phyloP scores from a whole-genome alignment of 306 rosid genomes.

The Mimosa pudica region DNA sequence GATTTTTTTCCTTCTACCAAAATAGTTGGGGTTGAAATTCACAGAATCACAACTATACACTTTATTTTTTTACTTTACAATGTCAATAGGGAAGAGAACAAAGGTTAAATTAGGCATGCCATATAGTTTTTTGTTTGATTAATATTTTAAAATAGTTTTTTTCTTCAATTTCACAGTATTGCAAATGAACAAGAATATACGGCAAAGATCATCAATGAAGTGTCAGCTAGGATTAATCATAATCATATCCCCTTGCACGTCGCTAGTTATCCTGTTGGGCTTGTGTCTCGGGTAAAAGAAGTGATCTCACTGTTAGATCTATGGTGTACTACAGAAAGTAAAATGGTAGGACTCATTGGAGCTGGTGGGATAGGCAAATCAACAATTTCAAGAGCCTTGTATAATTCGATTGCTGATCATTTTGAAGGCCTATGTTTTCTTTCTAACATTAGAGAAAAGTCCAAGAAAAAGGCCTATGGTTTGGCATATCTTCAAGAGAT shows the following conservation, averaged over 20 bases:
- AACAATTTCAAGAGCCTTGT: slow-evolving; percentile 3
- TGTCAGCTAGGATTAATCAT: neutral
- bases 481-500: slow-evolving; percentile 17
- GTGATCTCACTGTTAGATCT: neutral
- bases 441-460: neutral
- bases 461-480: neutral
- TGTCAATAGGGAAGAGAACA: neutral
- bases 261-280: neutral
- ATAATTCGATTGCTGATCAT: neutral
- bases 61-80: too few relatives aligned
- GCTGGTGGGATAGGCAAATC: neutral
- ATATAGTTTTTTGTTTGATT: too few relatives aligned
- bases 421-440: slow-evolving; percentile 19
- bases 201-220: neutral
- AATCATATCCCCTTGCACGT: neutral
- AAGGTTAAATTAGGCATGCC: neutral
- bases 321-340: neutral
- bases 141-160: too few relatives aligned
- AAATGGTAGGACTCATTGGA: slow-evolving; percentile 8
- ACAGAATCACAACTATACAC: neutral
- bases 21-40: too few relatives aligned
- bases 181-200: neutral
- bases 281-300: neutral
- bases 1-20: too few relatives aligned
- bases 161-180: too few relatives aligned